Evolutionary conservation across 352 stramenopile species (phyloP).

Genomic region (Stephanocyclus meneghinianus): DNA sequence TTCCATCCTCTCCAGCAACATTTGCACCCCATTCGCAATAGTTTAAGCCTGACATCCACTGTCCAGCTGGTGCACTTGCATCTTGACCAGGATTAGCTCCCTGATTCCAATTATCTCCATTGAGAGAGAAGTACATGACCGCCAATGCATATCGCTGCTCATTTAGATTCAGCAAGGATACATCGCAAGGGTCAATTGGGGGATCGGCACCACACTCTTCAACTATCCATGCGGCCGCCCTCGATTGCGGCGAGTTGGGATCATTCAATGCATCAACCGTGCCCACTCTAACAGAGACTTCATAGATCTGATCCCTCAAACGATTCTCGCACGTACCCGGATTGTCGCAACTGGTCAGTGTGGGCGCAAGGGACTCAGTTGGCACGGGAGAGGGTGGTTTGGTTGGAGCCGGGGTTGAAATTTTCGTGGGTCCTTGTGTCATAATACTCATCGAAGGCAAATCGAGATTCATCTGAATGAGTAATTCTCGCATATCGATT

Average conservation of each 20-base stretch:
- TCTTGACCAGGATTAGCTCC: constrained; percentile 38
- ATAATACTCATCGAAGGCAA: constrained; percentile 27
- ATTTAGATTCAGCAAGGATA: constrained; percentile 43
- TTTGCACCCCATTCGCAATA: constrained; percentile 55
- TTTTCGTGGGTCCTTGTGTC: constrained; percentile 4
- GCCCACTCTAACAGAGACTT: constrained; percentile 39
- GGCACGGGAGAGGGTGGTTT: constrained; percentile 1
- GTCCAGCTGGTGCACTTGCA: constrained; percentile 17
- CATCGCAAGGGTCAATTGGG: constrained; percentile 50
- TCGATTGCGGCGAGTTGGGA: constrained; percentile 40
- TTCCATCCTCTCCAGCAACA: constrained; percentile 13
- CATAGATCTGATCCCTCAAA: constrained; percentile 37
- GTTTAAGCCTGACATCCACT: constrained; percentile 49
- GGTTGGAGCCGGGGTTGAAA: neutral
- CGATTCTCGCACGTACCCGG: constrained; percentile 49
- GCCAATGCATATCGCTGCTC: constrained; percentile 59
- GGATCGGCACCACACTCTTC: constrained; percentile 44
- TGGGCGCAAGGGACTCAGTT: constrained; percentile 20
- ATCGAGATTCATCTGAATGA: constrained; percentile 49
- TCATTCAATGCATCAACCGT: constrained; percentile 29
- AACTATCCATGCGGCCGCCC: constrained; percentile 48
- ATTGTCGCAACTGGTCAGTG: constrained; percentile 39
- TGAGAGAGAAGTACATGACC: constrained; percentile 62
- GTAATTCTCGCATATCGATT: constrained; percentile 45
- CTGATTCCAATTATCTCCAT: constrained; percentile 45